phyloP scores from a whole-genome alignment of 805 yeast genomes.

The Kuraishia cidri region DNA sequence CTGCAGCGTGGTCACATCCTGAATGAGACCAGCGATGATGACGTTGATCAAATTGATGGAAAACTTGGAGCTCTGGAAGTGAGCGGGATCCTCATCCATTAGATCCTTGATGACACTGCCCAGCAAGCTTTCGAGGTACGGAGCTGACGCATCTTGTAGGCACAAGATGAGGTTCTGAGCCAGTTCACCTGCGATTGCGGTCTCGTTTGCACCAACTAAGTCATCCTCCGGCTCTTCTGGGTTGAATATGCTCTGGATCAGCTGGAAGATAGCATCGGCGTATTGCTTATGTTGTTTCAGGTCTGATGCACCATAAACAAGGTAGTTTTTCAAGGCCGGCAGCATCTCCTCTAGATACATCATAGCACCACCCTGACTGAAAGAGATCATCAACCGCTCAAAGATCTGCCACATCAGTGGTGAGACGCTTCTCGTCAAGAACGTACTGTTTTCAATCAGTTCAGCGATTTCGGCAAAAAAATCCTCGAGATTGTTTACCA shows the following conservation, averaged over 20 bases:
- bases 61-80: conserved; percentile 16
- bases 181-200: conserved; percentile 49
- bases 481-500: conserved; percentile 61
- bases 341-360: conserved; percentile 68
- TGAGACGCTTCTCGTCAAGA: conserved; percentile 49
- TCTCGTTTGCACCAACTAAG: conserved; percentile 48
- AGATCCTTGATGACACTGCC: conserved; percentile 31
- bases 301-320: conserved; percentile 45
- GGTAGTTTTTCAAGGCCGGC: conserved; percentile 66
- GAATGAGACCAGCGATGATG: conserved; percentile 53
- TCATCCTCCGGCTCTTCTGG: conserved; percentile 26
- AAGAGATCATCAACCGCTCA: conserved; percentile 30
- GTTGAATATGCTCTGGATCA: conserved; percentile 34
- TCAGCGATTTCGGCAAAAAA: conserved; percentile 79
- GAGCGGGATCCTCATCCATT: conserved; percentile 18
- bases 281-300: conserved; percentile 36
- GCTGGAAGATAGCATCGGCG: conserved; percentile 37
- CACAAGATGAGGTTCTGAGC: conserved; percentile 57
- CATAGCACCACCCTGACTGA: conserved; percentile 40
- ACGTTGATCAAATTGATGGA: conserved; percentile 50
- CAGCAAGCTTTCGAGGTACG: conserved; percentile 36
- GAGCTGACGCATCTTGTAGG: conserved; percentile 36
- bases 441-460: conserved; percentile 67
- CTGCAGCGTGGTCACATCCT: conserved; percentile 49
- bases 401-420: conserved; percentile 73